Conservation (phyloP, 441 rosid genomes). For the Erodium moschatum region DNA sequence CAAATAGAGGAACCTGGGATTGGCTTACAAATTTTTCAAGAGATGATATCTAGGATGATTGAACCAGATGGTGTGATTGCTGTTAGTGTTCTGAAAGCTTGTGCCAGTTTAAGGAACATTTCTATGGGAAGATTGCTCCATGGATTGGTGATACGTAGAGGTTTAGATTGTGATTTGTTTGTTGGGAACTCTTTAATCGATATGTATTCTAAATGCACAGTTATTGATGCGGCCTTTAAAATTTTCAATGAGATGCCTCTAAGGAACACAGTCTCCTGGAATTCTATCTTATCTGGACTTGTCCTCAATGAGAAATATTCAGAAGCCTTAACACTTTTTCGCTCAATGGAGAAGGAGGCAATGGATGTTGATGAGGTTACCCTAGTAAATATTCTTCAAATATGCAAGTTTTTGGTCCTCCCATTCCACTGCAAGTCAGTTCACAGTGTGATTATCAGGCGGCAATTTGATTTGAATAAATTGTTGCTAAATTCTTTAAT, state of each 20-base stretch:
- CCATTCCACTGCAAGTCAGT: slow-evolving; percentile 42
- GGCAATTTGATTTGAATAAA: slow-evolving; percentile 31
- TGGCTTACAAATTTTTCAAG: slow-evolving; percentile 31
- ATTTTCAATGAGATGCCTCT: slow-evolving; percentile 30
- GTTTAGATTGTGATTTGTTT: slow-evolving; percentile 35
- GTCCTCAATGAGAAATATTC: slow-evolving; percentile 34
- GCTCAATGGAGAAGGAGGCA: slow-evolving; percentile 27
- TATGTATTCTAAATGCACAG: slow-evolving; percentile 45
- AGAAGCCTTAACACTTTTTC: slow-evolving; percentile 33
- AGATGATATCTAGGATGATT: neutral
- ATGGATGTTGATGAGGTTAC: slow-evolving; percentile 39
- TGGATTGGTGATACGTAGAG: slow-evolving; percentile 37
- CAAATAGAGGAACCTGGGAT: slow-evolving; percentile 27
- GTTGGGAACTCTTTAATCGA: slow-evolving; percentile 42
- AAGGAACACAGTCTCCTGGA: slow-evolving; percentile 49
- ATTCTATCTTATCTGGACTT: slow-evolving; percentile 41
- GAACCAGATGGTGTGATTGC: slow-evolving; percentile 20
- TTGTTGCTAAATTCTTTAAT: slow-evolving; percentile 38
- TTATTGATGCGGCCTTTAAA: slow-evolving; percentile 31
- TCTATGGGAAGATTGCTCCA: slow-evolving; percentile 38
- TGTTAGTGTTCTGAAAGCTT: slow-evolving; percentile 45
- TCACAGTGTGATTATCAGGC: slow-evolving; percentile 24
- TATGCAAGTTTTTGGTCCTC: slow-evolving; percentile 39
- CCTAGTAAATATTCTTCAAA: slow-evolving; percentile 39
- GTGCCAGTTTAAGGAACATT: slow-evolving; percentile 27